phyloP scores from a whole-genome alignment of 768 basidiomycete genomes.

The Panus rudis region DNA sequence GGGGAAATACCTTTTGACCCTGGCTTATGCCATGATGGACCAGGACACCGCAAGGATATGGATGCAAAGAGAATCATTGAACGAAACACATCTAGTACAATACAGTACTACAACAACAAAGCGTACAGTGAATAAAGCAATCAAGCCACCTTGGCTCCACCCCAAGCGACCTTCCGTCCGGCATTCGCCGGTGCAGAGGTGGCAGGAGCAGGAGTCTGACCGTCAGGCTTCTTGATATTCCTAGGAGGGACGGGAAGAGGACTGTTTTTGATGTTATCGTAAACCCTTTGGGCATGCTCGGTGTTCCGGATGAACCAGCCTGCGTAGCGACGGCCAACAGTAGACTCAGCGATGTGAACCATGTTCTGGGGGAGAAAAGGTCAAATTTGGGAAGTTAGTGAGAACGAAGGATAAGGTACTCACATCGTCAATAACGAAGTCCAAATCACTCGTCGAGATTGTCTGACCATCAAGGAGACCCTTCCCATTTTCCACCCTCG shows the following conservation, averaged over 20 bases:
- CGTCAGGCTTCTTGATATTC: conserved; percentile 11
- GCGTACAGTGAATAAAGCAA: too few species aligned
- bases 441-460: conserved; percentile 87
- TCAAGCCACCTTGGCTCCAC: conserved; percentile 30
- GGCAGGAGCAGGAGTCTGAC: conserved; percentile 15
- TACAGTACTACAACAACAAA: too few species aligned
- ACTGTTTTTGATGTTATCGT: conserved; percentile 63
- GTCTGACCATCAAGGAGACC: conserved; percentile 77
- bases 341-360: conserved; percentile 94
- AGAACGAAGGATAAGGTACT: conserved; percentile 19
- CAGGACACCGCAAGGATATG: too few species aligned
- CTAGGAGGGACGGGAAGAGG: conserved; percentile 29
- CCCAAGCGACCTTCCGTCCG: conserved; percentile 59
- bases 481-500: conserved; percentile 42
- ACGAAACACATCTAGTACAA: too few species aligned
- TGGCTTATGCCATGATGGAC: too few species aligned
- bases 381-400: neutral
- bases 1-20: too few species aligned
- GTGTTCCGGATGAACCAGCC: conserved; percentile 98
- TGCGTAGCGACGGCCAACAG: conserved; percentile 86
- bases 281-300: conserved; percentile 82
- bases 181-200: conserved; percentile 26
- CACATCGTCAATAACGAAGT: conserved; percentile 93
- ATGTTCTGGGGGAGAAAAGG: conserved; percentile 57
- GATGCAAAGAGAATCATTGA: too few species aligned